Percentiles rank a stretch among this genome's conserved stretches.
phyloP scores from a whole-genome alignment of 768 basidiomycete species.

The Rhodosporidiobolus sp. region DNA sequence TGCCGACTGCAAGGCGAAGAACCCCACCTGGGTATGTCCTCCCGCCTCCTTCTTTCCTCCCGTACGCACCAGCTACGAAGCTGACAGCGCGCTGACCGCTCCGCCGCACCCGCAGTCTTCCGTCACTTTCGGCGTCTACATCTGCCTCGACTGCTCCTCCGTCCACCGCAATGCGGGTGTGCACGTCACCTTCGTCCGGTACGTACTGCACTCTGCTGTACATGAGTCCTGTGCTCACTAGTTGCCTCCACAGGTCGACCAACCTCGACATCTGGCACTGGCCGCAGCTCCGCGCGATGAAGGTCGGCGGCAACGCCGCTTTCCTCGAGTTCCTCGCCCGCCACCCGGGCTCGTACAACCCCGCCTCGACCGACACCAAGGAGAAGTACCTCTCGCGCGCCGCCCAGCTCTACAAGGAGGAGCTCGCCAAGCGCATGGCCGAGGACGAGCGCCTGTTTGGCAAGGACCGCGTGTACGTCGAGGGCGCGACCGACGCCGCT shows the following conservation, averaged over 20 bases:
- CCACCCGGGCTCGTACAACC: constrained; percentile 59
- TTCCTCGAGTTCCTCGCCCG: constrained; percentile 85
- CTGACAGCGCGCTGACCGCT: background rate
- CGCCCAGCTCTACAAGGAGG: constrained; percentile 88
- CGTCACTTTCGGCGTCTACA: constrained; percentile 93
- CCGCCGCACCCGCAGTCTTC: constrained; percentile 61
- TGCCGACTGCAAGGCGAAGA: constrained; percentile 91
- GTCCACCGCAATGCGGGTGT: constrained; percentile 95
- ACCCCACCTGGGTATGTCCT: constrained; percentile 72
- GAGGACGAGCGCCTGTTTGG: constrained; percentile 59
- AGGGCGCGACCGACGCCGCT: constrained; percentile 3
- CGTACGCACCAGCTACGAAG: background rate
- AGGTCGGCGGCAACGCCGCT: constrained; percentile 85
- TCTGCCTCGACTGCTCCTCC: constrained; percentile 95
- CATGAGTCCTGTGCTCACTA: constrained; percentile 50
- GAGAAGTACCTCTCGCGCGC: constrained; percentile 82
- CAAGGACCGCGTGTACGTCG: constrained; percentile 30
- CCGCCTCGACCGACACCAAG: constrained; percentile 62
- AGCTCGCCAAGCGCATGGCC: constrained; percentile 71
- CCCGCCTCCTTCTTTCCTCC: background rate
- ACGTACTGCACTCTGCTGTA: constrained; percentile 45
- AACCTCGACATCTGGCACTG: constrained; percentile 95
- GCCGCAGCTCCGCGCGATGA: constrained; percentile 87
- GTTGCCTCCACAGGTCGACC: constrained; percentile 64
- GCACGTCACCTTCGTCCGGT: constrained; percentile 96